These are phyloP conservation scores for Globisporangium viniferum DNA, from an alignment of 352 stramenopile genomes.

Conservation along the genomic window DNA sequence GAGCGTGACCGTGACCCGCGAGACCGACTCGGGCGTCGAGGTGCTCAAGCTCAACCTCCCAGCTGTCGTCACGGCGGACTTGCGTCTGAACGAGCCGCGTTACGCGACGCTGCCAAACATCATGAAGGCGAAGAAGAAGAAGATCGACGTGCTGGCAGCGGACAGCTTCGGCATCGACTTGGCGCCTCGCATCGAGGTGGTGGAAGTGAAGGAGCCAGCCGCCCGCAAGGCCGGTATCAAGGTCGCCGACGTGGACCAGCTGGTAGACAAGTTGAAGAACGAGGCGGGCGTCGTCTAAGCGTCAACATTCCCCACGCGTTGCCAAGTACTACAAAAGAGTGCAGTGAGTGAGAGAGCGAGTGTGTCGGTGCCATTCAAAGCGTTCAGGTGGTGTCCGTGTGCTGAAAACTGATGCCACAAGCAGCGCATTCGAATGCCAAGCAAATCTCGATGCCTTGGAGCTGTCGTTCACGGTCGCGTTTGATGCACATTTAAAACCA, in stretches of 20 bases:
- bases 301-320: background rate
- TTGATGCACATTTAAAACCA: slow-evolving; percentile 2
- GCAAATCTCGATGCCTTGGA: no score
- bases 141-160: slow-evolving; percentile 76
- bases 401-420: background rate
- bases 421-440: background rate
- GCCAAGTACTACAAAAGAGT: background rate
- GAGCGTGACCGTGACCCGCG: slow-evolving; percentile 83
- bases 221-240: slow-evolving; percentile 93
- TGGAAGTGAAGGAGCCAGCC: slow-evolving; percentile 92
- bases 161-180: slow-evolving; percentile 77
- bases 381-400: background rate
- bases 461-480: background rate
- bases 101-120: slow-evolving; percentile 99
- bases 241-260: slow-evolving; percentile 92
- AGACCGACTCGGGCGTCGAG: slow-evolving; percentile 94
- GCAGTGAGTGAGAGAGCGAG: background rate
- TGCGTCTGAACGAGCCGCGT: slow-evolving; percentile 98
- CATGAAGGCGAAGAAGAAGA: slow-evolving; percentile 98
- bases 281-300: slow-evolving; percentile 89
- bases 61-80: slow-evolving; percentile 96
- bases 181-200: slow-evolving; percentile 60
- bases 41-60: slow-evolving; percentile 88
- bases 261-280: slow-evolving; percentile 97
- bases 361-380: background rate